Conservation (phyloP, 1,139 yeast genomes). For the Taphrina deformans region DNA sequence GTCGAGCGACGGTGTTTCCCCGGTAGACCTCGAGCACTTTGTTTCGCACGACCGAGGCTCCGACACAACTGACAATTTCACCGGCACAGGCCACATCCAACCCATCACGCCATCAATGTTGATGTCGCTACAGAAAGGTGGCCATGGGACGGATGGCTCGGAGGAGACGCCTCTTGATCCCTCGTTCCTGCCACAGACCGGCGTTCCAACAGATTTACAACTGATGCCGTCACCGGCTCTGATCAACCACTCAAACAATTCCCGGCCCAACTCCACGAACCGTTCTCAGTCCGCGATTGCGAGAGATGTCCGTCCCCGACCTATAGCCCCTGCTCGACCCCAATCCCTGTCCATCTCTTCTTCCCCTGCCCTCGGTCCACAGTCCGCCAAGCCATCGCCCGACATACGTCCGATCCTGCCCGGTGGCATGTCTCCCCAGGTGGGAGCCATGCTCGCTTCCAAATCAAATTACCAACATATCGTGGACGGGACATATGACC, state of each 20-base stretch:
- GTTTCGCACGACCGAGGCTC: background rate
- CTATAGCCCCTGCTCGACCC: constrained; percentile 15
- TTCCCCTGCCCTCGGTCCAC: constrained; percentile 31
- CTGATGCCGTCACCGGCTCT: constrained; percentile 12
- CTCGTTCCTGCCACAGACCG: background rate
- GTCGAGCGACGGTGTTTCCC: constrained; percentile 22
- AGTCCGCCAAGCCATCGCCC: constrained; percentile 38
- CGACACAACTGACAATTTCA: background rate
- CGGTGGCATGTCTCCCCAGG: constrained; percentile 41
- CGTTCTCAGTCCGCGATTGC: background rate
- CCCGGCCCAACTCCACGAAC: background rate
- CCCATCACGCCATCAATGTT: constrained; percentile 33
- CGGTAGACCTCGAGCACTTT: constrained; percentile 5
- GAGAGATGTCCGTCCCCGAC: constrained; percentile 14
- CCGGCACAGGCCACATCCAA: constrained; percentile 2
- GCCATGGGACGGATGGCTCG: background rate
- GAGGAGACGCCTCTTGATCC: background rate
- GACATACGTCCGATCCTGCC: constrained; percentile 40
- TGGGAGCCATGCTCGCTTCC: constrained; percentile 46
- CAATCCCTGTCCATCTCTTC: constrained; percentile 5
- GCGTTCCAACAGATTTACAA: background rate
- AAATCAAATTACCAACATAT: constrained; percentile 51
- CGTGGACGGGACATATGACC: constrained; percentile 50
- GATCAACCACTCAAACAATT: background rate
- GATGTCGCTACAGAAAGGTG: constrained; percentile 15